phyloP scores from a whole-genome alignment of 306 rosid species.

The Quercus rubra region DNA sequence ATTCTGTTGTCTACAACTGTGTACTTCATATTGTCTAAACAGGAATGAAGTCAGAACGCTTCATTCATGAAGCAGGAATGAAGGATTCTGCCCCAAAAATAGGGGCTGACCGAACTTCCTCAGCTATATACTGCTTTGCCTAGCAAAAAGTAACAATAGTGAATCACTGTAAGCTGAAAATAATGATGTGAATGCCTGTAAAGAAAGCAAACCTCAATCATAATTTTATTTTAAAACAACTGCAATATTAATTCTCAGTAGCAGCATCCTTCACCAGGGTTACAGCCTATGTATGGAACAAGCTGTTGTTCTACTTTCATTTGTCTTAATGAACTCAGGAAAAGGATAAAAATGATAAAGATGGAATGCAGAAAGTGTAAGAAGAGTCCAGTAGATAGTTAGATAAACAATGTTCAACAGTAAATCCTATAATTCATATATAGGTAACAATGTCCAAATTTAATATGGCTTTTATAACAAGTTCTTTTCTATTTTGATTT shows the following conservation, averaged over 20 bases:
- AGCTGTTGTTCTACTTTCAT: too few relatives aligned
- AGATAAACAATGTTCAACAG: neutral
- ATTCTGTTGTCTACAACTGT: too few relatives aligned
- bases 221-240: neutral
- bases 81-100: conserved; percentile 36
- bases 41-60: conserved; percentile 64
- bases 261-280: neutral
- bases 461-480: neutral
- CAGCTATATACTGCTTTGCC: conserved; percentile 38
- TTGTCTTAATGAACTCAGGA: too few relatives aligned
- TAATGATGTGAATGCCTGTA: neutral
- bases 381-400: neutral
- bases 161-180: conserved; percentile 6
- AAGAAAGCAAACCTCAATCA: neutral
- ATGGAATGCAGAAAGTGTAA: neutral
- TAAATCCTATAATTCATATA: neutral
- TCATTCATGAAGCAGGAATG: conserved; percentile 32
- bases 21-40: too few relatives aligned
- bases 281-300: too few relatives aligned
- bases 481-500: neutral
- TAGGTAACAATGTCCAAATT: neutral
- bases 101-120: conserved; percentile 30
- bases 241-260: neutral
- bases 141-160: conserved; percentile 7
- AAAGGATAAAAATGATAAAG: too few relatives aligned